Conservation (phyloP, 2,329 filamentous ascomycete species). For the Dactylellina drechsleri region DNA sequence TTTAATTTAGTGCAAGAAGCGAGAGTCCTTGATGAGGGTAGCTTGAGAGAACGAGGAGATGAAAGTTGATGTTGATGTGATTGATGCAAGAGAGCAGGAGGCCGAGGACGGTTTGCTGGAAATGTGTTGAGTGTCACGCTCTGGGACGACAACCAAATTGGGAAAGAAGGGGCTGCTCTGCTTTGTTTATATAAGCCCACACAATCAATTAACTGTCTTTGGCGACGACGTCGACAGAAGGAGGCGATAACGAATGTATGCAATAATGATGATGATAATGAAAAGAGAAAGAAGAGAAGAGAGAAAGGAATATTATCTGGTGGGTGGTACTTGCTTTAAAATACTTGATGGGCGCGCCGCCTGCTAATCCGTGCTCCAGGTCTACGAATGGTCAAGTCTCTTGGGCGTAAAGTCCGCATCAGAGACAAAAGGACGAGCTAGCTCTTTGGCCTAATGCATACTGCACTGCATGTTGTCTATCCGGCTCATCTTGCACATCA, state of each 20-base stretch:
- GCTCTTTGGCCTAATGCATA: neutral
- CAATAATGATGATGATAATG: neutral
- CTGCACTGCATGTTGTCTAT: constrained; percentile 10
- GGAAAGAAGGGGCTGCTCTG: constrained; percentile 2
- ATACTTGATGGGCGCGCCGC: constrained; percentile 10
- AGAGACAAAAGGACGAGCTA: constrained; percentile 7
- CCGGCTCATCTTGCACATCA: constrained; percentile 46
- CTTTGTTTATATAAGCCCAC: constrained; percentile 1
- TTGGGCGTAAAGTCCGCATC: constrained; percentile 14
- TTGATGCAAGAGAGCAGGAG: neutral
- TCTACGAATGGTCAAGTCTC: constrained; percentile 31
- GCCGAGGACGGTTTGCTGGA: constrained; percentile 13
- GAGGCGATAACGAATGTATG: constrained; percentile 28
- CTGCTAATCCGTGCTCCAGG: constrained; percentile 22
- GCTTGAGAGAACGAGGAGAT: constrained; percentile 14
- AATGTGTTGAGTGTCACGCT: constrained; percentile 42
- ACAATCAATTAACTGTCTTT: constrained; percentile 8
- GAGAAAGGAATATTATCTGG: constrained; percentile 7
- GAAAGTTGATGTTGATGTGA: neutral
- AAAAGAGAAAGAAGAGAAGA: constrained; percentile 4
- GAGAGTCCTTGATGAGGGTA: constrained; percentile 12
- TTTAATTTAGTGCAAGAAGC: neutral
- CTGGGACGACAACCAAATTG: constrained; percentile 30
- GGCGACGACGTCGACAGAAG: constrained; percentile 19
- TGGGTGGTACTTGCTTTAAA: constrained; percentile 38